Conservation (phyloP, 2,329 filamentous ascomycete genomes). For the Trichoderma gracile region DNA sequence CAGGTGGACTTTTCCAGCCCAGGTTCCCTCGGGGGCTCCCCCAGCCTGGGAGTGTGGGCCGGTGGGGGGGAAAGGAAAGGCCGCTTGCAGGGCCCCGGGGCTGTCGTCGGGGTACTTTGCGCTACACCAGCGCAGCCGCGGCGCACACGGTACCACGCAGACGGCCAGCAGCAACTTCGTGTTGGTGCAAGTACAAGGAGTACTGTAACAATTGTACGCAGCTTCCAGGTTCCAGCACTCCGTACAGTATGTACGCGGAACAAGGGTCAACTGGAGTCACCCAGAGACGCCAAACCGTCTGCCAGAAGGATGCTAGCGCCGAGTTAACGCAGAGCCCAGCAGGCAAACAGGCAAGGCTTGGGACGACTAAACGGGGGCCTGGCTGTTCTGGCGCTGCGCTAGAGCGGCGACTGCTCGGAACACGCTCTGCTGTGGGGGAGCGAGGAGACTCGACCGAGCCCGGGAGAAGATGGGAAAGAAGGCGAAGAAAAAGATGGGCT, state of each 20-base stretch:
- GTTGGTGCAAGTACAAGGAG: no score
- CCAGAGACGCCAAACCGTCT: neutral
- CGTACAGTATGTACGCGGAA: no score
- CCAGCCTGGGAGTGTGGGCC: slow-evolving; percentile 21
- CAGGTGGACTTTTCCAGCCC: no score
- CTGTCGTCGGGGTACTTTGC: slow-evolving; percentile 12
- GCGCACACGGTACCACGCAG: neutral
- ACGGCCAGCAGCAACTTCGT: neutral
- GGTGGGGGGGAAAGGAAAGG: slow-evolving; percentile 17
- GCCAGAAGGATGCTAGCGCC: slow-evolving; percentile 23
- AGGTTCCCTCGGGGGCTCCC: slow-evolving; percentile 6
- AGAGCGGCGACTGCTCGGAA: slow-evolving; percentile 16
- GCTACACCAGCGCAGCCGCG: neutral
- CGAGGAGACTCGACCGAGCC: neutral
- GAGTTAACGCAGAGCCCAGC: slow-evolving; percentile 2
- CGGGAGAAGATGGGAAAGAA: neutral
- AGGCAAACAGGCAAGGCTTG: slow-evolving; percentile 16
- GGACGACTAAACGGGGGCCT: slow-evolving; percentile 1
- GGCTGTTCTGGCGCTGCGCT: slow-evolving; percentile 9
- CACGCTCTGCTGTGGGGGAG: slow-evolving; percentile 21
- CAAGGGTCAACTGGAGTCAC: no score
- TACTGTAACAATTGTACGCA: no score
- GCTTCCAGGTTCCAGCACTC: no score
- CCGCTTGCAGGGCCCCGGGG: slow-evolving; percentile 18
- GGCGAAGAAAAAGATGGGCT: neutral